Percentiles rank a stretch among this genome's conserved stretches.
Evolutionary conservation across 164 flowering plant species (phyloP).

Genomic region (Annona squamosa): DNA sequence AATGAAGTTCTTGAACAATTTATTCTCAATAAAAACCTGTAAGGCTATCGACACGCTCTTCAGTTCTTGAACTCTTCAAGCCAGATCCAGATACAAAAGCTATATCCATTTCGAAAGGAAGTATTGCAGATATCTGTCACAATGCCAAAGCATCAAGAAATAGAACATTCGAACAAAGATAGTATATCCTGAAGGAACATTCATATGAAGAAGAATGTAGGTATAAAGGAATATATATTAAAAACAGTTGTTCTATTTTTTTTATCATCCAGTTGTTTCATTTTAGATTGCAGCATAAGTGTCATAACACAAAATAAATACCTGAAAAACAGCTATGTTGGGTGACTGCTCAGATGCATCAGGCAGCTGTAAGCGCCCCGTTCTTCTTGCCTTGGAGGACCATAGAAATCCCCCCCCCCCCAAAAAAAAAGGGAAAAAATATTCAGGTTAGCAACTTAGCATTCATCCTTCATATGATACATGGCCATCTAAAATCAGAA

Average conservation of each 20-base stretch:
- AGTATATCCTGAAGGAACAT: neutral
- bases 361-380: constrained; percentile 60
- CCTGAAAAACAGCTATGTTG: constrained; percentile 85
- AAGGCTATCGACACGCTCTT: constrained; percentile 60
- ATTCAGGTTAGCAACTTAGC: neutral
- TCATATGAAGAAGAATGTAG: neutral
- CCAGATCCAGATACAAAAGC: constrained; percentile 71
- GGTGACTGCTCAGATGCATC: constrained; percentile 57
- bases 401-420: neutral
- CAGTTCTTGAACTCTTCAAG: constrained; percentile 37
- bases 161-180: neutral
- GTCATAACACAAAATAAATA: constrained; percentile 14
- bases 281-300: neutral
- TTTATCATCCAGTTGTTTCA: too few relatives aligned
- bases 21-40: constrained; percentile 45
- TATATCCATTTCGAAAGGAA: constrained; percentile 68
- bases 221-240: too few relatives aligned
- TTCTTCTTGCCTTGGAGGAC: constrained; percentile 41
- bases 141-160: neutral
- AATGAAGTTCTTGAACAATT: neutral
- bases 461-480: neutral
- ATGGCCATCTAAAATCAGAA: neutral
- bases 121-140: constrained; percentile 59
- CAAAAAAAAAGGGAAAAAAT: neutral
- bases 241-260: too few relatives aligned